phyloP scores from a whole-genome alignment of 805 yeast species.

The Saccharomycopsis schoenii region DNA sequence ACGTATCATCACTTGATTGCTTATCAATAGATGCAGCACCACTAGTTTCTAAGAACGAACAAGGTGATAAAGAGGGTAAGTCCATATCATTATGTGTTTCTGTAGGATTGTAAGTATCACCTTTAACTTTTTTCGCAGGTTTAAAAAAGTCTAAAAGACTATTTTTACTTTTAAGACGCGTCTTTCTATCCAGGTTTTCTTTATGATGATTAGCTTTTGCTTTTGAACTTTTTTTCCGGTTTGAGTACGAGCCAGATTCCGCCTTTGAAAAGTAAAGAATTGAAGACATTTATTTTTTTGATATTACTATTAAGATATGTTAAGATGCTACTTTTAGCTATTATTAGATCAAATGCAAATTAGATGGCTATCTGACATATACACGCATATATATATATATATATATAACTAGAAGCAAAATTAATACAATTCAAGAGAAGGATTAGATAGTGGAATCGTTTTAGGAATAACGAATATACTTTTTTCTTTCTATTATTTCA shows the following conservation, averaged over 20 bases:
- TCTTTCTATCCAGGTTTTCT: neutral
- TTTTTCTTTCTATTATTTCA: neutral
- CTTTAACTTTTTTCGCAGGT: neutral
- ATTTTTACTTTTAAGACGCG: neutral
- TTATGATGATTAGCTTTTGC: neutral
- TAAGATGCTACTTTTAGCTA: neutral
- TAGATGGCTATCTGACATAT: neutral
- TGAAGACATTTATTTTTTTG: constrained; percentile 1
- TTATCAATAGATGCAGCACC: neutral
- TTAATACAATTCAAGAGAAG: neutral
- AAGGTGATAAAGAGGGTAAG: neutral
- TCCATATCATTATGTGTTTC: neutral
- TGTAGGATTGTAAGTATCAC: neutral
- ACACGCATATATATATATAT: neutral
- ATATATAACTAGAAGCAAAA: neutral
- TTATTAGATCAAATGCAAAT: neutral
- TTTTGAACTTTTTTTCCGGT: neutral
- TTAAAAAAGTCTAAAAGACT: neutral
- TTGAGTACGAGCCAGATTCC: neutral
- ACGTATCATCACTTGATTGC: neutral
- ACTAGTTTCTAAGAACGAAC: neutral
- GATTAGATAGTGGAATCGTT: neutral
- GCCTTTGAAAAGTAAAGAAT: neutral
- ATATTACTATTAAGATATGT: neutral
- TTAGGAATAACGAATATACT: neutral